Evolutionary conservation across 2,329 filamentous ascomycete genomes (phyloP).

Genomic region (Fusarium annulatum): DNA sequence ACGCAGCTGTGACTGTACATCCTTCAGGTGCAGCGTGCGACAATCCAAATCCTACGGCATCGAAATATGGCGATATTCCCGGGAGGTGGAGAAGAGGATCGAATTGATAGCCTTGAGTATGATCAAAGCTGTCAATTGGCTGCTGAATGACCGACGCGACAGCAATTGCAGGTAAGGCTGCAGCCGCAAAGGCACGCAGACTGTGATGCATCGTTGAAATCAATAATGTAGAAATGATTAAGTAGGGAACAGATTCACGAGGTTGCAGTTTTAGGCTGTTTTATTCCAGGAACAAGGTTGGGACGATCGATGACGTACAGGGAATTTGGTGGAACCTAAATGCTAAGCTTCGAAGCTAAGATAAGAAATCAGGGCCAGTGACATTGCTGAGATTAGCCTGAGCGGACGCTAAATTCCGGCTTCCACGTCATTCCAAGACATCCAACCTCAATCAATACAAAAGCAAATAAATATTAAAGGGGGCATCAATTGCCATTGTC

Average conservation of each 20-base stretch:
- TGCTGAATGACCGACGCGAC: conserved; percentile 26
- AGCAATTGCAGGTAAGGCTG: neutral
- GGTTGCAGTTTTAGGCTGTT: neutral
- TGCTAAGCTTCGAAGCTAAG: neutral
- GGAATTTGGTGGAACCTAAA: neutral
- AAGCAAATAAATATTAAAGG: neutral
- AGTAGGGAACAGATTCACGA: neutral
- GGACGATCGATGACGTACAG: conserved; percentile 11
- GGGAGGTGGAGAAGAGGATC: conserved; percentile 41
- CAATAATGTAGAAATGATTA: neutral
- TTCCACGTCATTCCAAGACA: neutral
- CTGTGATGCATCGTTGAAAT: conserved; percentile 5
- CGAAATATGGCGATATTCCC: conserved; percentile 42
- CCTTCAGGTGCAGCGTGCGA: conserved; percentile 37
- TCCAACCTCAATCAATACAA: neutral
- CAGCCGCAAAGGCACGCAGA: conserved; percentile 8
- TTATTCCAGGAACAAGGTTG: neutral
- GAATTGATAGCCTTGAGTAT: conserved; percentile 39
- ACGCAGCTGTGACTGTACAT: conserved; percentile 35
- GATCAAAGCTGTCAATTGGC: conserved; percentile 30
- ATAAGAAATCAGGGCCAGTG: neutral
- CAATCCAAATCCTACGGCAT: conserved; percentile 39
- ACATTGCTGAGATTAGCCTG: neutral
- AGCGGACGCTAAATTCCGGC: neutral
- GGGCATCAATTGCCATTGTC: neutral